These are phyloP conservation scores for Stagonosporopsis vannaccii DNA, from an alignment of 2,329 filamentous ascomycete species.

Conservation along the genomic window DNA sequence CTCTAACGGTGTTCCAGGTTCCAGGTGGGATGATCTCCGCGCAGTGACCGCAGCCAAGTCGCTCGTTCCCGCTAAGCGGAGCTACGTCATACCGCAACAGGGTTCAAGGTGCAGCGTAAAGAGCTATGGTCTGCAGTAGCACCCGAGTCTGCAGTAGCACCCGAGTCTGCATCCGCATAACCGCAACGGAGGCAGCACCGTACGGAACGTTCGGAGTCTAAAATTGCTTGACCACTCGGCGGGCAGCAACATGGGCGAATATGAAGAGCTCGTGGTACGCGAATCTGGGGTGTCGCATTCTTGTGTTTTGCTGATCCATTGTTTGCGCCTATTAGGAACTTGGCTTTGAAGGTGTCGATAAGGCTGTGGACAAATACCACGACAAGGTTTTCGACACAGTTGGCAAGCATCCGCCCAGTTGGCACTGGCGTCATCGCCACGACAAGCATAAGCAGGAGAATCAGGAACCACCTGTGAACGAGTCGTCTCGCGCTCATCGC, in stretches of 20 bases:
- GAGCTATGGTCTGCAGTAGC: conserved; percentile 6
- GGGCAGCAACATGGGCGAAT: conserved; percentile 28
- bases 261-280: conserved; percentile 39
- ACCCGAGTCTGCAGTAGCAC: conserved; percentile 8
- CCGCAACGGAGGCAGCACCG: conserved; percentile 10
- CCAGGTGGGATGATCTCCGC: conserved; percentile 12
- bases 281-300: conserved; percentile 9
- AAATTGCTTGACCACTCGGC: conserved; percentile 7
- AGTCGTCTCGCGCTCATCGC: not conserved
- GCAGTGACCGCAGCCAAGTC: conserved; percentile 16
- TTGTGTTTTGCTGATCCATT: conserved; percentile 20
- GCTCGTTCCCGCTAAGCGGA: conserved; percentile 10
- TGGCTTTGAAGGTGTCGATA: conserved; percentile 45
- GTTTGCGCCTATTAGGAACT: conserved; percentile 38
- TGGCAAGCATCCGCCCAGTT: conserved; percentile 18
- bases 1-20: not conserved
- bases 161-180: conserved; percentile 13
- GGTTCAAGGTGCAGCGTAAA: conserved; percentile 6
- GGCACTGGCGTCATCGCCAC: conserved; percentile 20
- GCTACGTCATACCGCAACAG: conserved; percentile 13
- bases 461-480: conserved; percentile 1
- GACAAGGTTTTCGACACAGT: conserved; percentile 35
- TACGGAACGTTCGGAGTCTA: conserved; percentile 27
- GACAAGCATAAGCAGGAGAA: conserved; percentile 9
- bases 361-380: conserved; percentile 39